phyloP scores from a whole-genome alignment of 148 eudicot species.

The Heliamphora exappendiculata region DNA sequence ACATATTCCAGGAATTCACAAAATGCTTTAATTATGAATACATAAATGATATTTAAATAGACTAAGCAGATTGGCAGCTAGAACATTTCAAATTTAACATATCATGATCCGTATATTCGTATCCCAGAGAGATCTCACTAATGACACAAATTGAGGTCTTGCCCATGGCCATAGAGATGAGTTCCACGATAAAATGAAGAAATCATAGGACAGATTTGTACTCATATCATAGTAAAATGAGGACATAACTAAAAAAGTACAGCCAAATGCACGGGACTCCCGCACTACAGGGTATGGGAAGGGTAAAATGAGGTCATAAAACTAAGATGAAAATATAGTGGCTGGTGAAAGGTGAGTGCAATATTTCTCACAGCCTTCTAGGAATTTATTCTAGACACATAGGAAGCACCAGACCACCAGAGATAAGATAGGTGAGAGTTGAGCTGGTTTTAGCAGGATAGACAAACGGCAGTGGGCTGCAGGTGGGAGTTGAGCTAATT shows the following conservation, averaged over 20 bases:
- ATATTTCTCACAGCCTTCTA: too few relatives aligned
- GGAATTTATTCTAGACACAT: too few relatives aligned
- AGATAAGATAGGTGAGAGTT: background rate
- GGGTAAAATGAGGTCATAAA: too few relatives aligned
- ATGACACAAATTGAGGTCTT: background rate
- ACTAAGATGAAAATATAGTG: too few relatives aligned
- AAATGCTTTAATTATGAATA: background rate
- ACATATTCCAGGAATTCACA: background rate
- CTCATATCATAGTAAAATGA: background rate
- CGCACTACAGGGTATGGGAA: too few relatives aligned
- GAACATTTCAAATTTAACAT: background rate
- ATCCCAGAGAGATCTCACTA: background rate
- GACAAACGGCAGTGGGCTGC: background rate
- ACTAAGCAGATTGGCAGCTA: too few relatives aligned
- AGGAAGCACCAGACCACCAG: background rate
- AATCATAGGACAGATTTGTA: background rate
- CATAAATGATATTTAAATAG: background rate
- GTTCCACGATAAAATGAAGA: background rate
- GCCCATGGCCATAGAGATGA: background rate
- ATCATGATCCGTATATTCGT: background rate
- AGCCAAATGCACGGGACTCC: too few relatives aligned
- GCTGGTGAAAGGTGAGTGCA: too few relatives aligned
- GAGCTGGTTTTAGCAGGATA: background rate
- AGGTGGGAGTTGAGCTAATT: too few relatives aligned
- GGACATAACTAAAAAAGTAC: too few relatives aligned